Evolutionary conservation across 1,284 basidiomycete genomes (phyloP).

Genomic region (Cutaneotrichosporon curvatum): DNA sequence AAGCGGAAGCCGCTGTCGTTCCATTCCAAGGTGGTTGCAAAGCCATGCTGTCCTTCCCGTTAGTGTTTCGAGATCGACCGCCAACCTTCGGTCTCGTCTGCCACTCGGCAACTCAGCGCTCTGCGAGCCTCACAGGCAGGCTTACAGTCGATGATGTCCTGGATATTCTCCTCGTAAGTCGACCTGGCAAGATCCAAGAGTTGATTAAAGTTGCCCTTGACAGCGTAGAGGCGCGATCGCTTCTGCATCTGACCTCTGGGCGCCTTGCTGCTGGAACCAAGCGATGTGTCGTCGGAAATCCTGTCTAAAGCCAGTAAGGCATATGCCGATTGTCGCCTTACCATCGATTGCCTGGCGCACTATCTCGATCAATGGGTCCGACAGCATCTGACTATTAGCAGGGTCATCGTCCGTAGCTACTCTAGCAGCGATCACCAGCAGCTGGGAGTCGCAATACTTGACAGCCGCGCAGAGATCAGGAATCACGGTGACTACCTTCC

Average conservation of each 20-base stretch:
- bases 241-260: slow-evolving; percentile 14
- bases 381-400: slow-evolving; percentile 1
- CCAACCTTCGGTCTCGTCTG: neutral
- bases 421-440: neutral
- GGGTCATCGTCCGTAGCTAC: neutral
- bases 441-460: neutral
- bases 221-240: slow-evolving; percentile 74
- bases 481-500: slow-evolving; percentile 15
- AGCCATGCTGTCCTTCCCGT: slow-evolving; percentile 4
- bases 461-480: slow-evolving; percentile 10
- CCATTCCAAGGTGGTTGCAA: slow-evolving; percentile 10
- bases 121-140: neutral
- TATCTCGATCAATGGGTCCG: neutral
- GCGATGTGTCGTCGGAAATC: slow-evolving; percentile 21
- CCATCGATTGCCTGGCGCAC: slow-evolving; percentile 17
- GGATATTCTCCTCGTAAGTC: slow-evolving; percentile 82
- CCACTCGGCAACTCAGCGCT: neutral
- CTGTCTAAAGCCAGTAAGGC: slow-evolving; percentile 8
- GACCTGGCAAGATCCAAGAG: slow-evolving; percentile 86
- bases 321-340: neutral
- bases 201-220: slow-evolving; percentile 69
- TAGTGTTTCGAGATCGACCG: neutral
- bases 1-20: slow-evolving; percentile 9
- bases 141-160: slow-evolving; percentile 55
- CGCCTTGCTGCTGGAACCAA: neutral